Evolutionary conservation across 768 basidiomycete genomes (phyloP).

Genomic region (Suillus alpinus): DNA sequence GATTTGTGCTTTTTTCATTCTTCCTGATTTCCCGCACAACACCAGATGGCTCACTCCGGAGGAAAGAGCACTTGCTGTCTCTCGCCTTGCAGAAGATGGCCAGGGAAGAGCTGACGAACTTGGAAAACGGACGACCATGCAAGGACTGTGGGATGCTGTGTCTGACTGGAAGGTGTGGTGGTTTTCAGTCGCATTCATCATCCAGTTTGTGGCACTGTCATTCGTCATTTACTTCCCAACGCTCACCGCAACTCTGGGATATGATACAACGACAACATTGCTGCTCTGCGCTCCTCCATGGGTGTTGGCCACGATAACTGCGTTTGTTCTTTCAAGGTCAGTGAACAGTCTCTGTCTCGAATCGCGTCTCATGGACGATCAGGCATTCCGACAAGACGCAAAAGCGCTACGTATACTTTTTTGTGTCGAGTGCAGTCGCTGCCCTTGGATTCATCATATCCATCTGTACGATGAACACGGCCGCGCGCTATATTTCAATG

Average conservation of each 20-base stretch:
- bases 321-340: slow-evolving; percentile 21
- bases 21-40: slow-evolving; percentile 67
- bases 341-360: background rate
- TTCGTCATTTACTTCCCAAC: slow-evolving; percentile 80
- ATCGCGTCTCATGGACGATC: background rate
- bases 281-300: slow-evolving; percentile 75
- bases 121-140: slow-evolving; percentile 21
- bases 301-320: slow-evolving; percentile 27
- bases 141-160: slow-evolving; percentile 54
- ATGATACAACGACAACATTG: slow-evolving; percentile 53
- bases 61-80: slow-evolving; percentile 50
- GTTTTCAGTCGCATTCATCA: slow-evolving; percentile 25
- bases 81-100: slow-evolving; percentile 60
- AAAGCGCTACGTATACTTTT: slow-evolving; percentile 70
- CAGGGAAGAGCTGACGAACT: slow-evolving; percentile 54
- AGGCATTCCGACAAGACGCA: slow-evolving; percentile 66
- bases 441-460: slow-evolving; percentile 64
- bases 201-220: slow-evolving; percentile 49
- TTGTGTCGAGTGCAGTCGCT: slow-evolving; percentile 48
- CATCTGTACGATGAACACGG: slow-evolving; percentile 53
- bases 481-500: slow-evolving; percentile 60
- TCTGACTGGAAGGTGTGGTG: slow-evolving; percentile 68
- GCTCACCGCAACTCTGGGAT: slow-evolving; percentile 64
- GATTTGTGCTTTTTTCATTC: slow-evolving; percentile 50
- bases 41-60: slow-evolving; percentile 51